These are phyloP conservation scores for Aureobasidium sp. DNA, from an alignment of 2,329 filamentous ascomycete species.

Conservation along the genomic window DNA sequence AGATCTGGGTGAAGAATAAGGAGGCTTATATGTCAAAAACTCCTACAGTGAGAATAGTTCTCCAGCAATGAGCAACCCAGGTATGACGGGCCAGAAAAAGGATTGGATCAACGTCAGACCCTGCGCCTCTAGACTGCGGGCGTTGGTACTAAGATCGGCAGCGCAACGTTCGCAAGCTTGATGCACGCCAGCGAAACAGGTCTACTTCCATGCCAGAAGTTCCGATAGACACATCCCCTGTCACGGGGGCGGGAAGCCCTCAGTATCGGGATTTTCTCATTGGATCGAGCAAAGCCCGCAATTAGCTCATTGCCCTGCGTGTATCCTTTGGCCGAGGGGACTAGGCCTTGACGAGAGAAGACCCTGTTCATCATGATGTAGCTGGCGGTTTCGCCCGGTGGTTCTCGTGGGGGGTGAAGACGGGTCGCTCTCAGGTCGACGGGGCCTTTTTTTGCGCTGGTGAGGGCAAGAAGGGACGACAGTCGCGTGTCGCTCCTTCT, in stretches of 20 bases:
- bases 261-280: conserved; percentile 5
- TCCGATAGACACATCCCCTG: background rate
- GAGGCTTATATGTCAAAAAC: conserved; percentile 11
- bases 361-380: conserved; percentile 14
- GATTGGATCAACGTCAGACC: conserved; percentile 19
- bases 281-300: background rate
- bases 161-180: background rate
- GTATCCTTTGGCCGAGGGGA: background rate
- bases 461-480: background rate
- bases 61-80: background rate
- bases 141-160: conserved; percentile 10
- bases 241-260: conserved; percentile 8
- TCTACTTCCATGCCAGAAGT: background rate
- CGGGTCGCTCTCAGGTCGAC: background rate
- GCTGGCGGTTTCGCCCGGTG: background rate
- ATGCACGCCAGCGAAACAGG: background rate
- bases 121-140: conserved; percentile 13
- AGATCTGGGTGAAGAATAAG: background rate
- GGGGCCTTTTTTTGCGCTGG: background rate
- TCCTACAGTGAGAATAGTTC: background rate
- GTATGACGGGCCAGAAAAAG: conserved; percentile 6
- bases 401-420: background rate
- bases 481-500: conserved; percentile 4
- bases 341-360: conserved; percentile 5
- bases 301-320: conserved; percentile 14